phyloP scores from a whole-genome alignment of 2,329 filamentous ascomycete species.

The Penicillium sp. region DNA sequence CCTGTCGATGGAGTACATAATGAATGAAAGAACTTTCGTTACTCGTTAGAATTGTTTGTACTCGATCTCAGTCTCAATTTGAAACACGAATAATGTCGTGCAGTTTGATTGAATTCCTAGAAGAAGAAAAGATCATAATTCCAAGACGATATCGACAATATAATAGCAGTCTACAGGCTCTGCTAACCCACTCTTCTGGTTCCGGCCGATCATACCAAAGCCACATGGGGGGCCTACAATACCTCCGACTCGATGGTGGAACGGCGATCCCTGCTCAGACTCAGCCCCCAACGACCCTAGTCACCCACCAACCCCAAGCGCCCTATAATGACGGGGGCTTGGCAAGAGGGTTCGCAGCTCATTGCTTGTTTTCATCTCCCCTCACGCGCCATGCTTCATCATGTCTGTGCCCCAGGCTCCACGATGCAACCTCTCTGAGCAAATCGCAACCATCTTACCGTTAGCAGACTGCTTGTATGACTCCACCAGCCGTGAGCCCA shows the following conservation, averaged over 20 bases:
- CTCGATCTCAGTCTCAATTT: not conserved
- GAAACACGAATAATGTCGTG: not conserved
- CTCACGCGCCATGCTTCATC: slow-evolving; percentile 6
- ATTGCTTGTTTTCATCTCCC: not conserved
- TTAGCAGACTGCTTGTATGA: slow-evolving; percentile 24
- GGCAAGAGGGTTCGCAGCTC: not conserved
- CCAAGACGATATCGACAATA: not conserved
- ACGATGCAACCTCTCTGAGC: slow-evolving; percentile 6
- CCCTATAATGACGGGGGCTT: slow-evolving; percentile 4
- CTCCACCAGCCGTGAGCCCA: slow-evolving; percentile 19
- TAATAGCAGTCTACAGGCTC: not conserved
- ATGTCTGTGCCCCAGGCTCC: slow-evolving; percentile 9
- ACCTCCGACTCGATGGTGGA: not conserved
- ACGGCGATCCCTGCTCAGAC: slow-evolving; percentile 10
- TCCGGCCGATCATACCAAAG: not conserved
- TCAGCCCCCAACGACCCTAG: slow-evolving; percentile 5
- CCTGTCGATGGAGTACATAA: not conserved
- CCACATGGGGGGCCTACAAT: not conserved
- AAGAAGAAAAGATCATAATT: not conserved
- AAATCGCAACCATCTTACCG: slow-evolving; percentile 19
- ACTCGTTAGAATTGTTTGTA: not conserved
- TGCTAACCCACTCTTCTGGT: not conserved
- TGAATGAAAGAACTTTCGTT: not conserved
- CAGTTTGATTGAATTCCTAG: not conserved
- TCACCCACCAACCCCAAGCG: not conserved